Evolutionary conservation across 192 early-diverging fungal species (phyloP), one percentile per base, ranked within the genome.

Genomic region (Linnemannia elongata): DNA sequence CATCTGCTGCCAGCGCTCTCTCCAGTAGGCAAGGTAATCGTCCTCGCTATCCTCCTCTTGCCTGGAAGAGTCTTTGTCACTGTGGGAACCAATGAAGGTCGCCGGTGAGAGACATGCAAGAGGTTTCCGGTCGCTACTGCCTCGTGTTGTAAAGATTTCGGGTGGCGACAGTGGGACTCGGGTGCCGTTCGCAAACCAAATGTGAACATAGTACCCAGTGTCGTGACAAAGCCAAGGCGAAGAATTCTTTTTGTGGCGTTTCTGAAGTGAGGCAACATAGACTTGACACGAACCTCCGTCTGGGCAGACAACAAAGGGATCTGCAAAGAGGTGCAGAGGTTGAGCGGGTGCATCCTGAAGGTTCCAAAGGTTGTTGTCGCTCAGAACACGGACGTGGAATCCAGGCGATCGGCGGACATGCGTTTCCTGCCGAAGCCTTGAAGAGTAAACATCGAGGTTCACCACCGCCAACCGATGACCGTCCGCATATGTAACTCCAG

Each of bases 181-280:
- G 27, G 85, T 87, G 4, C 85, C 85, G 44, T 87, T 87, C 9
- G 79, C 76, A 74, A 87, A 87, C 85, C 85, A 87, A 33, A 87
- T 17, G n/a, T 87, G 85, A 6, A 87, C 60, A 41, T 78, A 87
- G 33, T 81, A 78, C 1, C 75, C 35, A n/a, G 54, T 20, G 52
- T 78, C 60, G 24, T 57, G 47, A 39, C 75, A 81, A 20, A 72
- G 33, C 57, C 70, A 77, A 10, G 69, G 69, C 15, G 76, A 78
- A 7, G 13, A 13, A 18, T 24, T 35, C 10, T 38, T 71, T 20
- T 55, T 42, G 22, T 24, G 0, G 10, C 54, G 55, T 27, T 41
- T 39, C 35, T 69, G 76, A 24, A 74, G 47, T 3, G 69, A 55
- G 0, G 75, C 45, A 36, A 87, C 39, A 24, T 78, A 87, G 20